Evolutionary conservation across 1,284 basidiomycete genomes (phyloP).

Genomic region (Cutaneotrichosporon dermatis): DNA sequence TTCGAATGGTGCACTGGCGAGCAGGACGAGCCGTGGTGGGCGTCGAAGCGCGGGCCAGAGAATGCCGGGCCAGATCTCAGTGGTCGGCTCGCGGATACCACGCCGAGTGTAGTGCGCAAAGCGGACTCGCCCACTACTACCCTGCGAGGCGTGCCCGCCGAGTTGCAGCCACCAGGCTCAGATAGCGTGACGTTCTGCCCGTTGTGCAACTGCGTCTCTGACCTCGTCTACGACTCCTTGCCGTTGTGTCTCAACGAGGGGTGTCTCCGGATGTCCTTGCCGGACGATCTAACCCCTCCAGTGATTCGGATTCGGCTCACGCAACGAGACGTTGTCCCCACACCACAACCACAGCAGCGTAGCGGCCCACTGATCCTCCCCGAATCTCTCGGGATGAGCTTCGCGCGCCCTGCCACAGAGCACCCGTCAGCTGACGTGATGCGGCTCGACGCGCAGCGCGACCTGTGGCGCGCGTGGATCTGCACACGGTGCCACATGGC

Average conservation of each 20-base stretch:
- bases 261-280: no score
- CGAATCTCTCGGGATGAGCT: not conserved
- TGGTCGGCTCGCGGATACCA: not conserved
- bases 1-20: conserved; percentile 39
- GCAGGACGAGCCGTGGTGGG: conserved; percentile 40
- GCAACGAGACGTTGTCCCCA: no score
- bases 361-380: not conserved
- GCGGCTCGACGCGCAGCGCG: conserved; percentile 20
- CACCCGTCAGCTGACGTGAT: not conserved
- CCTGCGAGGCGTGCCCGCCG: no score
- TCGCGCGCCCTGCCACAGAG: conserved; percentile 12
- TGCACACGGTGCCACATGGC: conserved; percentile 37
- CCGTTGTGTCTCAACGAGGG: no score
- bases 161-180: no score
- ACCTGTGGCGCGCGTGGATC: conserved; percentile 41
- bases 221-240: no score
- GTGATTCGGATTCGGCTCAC: no score
- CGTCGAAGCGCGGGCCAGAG: not conserved
- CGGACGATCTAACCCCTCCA: no score
- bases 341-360: no score
- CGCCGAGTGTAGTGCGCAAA: not conserved
- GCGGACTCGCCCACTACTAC: not conserved
- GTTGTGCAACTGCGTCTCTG: no score
- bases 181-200: no score
- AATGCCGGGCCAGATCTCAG: no score